phyloP scores from a whole-genome alignment of 768 basidiomycete species.

The Rhizopogon vesiculosus region DNA sequence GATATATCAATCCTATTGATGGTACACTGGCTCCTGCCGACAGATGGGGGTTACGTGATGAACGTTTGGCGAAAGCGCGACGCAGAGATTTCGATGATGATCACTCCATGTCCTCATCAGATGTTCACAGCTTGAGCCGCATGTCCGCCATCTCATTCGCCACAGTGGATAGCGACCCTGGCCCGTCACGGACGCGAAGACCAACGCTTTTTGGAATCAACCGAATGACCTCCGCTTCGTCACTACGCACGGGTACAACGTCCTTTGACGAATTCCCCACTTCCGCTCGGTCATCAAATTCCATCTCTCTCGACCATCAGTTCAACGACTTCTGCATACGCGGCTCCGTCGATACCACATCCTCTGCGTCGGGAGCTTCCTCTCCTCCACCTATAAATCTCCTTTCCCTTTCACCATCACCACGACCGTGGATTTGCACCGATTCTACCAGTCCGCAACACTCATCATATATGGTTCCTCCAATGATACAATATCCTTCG shows the following conservation, averaged over 20 bases:
- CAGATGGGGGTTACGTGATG: constrained; percentile 47
- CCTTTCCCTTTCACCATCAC: constrained; percentile 66
- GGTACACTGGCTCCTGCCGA: constrained; percentile 31
- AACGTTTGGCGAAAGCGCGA: constrained; percentile 71
- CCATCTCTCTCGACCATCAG: constrained; percentile 71
- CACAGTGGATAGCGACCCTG: constrained; percentile 84
- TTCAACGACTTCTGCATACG: constrained; percentile 73
- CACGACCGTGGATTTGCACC: constrained; percentile 50
- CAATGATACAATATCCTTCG: constrained; percentile 33
- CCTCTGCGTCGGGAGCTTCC: constrained; percentile 55
- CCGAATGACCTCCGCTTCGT: constrained; percentile 74
- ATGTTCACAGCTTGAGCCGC: constrained; percentile 69
- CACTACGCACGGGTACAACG: constrained; percentile 50
- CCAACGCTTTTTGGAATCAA: constrained; percentile 62
- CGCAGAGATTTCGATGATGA: constrained; percentile 86
- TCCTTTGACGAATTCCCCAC: constrained; percentile 70
- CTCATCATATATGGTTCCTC: constrained; percentile 31
- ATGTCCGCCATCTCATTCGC: constrained; percentile 79
- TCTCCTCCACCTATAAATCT: constrained; percentile 77
- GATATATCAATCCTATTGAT: constrained; percentile 39
- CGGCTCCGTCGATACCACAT: constrained; percentile 59
- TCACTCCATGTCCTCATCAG: constrained; percentile 87
- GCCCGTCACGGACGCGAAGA: constrained; percentile 63
- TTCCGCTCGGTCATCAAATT: constrained; percentile 76
- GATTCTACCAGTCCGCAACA: constrained; percentile 31